phyloP scores from a whole-genome alignment of 306 rosid genomes.

The Trifolium pratense region DNA sequence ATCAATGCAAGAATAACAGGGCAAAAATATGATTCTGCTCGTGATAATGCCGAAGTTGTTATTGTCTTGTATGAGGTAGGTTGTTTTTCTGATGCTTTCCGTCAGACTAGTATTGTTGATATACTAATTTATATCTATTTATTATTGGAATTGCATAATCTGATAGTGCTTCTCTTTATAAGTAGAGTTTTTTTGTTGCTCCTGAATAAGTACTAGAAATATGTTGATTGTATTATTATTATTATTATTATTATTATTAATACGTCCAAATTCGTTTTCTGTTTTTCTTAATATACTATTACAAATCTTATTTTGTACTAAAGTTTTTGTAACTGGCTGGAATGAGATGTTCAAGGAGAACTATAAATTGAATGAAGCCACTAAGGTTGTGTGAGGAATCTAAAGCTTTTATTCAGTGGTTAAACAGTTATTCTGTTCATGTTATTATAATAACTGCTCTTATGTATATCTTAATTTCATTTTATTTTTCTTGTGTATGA shows the following conservation, averaged over 20 bases:
- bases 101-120: conserved; percentile 11
- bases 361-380: conserved; percentile 4
- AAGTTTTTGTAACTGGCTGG: conserved; percentile 1
- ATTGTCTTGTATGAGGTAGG: conserved; percentile 91
- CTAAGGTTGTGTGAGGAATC: no score
- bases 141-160: conserved; percentile 25
- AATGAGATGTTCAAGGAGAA: conserved; percentile 10
- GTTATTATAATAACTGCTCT: not conserved
- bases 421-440: conserved; percentile 25
- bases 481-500: conserved; percentile 27
- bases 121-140: conserved; percentile 28
- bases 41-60: conserved; percentile 78
- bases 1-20: conserved; percentile 63
- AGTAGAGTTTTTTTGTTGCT: conserved; percentile 20
- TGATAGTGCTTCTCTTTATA: conserved; percentile 1
- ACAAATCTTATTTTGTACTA: not conserved
- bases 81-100: conserved; percentile 37
- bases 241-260: not conserved
- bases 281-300: conserved; percentile 21
- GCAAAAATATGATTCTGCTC: conserved; percentile 62
- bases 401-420: not conserved
- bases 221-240: conserved; percentile 21
- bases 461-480: conserved; percentile 7
- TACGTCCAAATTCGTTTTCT: conserved; percentile 24
- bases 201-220: conserved; percentile 23